A percentile compares a stretch with the other conserved stretches of the same genome.
phyloP scores from a whole-genome alignment of 306 rosid genomes.

The Delonix regia region DNA sequence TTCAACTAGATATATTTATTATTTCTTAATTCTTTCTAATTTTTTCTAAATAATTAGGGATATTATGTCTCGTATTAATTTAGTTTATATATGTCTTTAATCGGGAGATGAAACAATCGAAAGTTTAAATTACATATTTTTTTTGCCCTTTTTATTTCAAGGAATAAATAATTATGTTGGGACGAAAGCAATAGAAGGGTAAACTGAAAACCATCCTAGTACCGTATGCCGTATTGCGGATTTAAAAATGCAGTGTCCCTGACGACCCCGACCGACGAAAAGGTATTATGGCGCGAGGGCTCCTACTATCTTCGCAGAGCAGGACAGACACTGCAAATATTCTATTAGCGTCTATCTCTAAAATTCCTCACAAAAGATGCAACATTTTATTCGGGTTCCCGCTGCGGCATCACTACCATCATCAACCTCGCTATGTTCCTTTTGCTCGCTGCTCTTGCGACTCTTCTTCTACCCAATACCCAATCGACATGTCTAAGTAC shows the following conservation, averaged over 20 bases:
- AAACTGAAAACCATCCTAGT: background rate
- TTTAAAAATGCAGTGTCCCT: background rate
- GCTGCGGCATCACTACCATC: slow-evolving; percentile 31
- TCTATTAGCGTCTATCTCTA: slow-evolving; percentile 44
- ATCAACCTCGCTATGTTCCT: slow-evolving; percentile 32
- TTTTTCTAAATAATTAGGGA: too few relatives aligned
- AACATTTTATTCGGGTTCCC: slow-evolving; percentile 38
- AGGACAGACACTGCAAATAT: slow-evolving; percentile 36
- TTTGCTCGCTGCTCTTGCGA: slow-evolving; percentile 39
- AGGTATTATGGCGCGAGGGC: slow-evolving; percentile 69
- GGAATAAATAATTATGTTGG: too few relatives aligned
- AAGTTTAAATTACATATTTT: too few relatives aligned
- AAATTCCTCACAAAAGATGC: slow-evolving; percentile 34
- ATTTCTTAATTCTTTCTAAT: too few relatives aligned
- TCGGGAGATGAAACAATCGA: too few relatives aligned
- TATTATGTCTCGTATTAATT: too few relatives aligned
- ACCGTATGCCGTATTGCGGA: background rate
- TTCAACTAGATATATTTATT: too few relatives aligned
- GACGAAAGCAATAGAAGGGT: background rate
- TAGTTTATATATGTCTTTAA: too few relatives aligned
- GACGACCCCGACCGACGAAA: background rate
- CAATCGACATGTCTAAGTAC: slow-evolving; percentile 57
- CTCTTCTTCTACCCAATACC: slow-evolving; percentile 44
- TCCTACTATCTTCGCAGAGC: slow-evolving; percentile 45
- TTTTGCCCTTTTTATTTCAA: too few relatives aligned